These are phyloP conservation scores for Aspergillus tanneri DNA, from an alignment of 2,329 filamentous ascomycete genomes.

Conservation along the genomic window DNA sequence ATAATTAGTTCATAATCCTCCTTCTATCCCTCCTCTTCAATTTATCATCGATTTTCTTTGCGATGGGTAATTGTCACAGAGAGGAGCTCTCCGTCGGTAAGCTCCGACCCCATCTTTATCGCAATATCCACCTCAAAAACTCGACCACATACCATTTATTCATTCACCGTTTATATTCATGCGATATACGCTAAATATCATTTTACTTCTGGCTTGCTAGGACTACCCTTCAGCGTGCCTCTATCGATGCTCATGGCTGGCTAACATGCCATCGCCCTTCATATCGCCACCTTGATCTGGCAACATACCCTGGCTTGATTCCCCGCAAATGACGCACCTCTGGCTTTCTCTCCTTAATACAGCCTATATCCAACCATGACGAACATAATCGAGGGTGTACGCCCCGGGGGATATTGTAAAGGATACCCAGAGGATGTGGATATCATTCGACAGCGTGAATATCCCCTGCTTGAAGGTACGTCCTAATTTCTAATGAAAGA, in stretches of 20 bases:
- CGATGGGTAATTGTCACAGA: background rate
- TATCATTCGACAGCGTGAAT: conserved; percentile 48
- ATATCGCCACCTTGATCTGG: background rate
- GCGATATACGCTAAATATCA: background rate
- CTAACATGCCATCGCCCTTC: background rate
- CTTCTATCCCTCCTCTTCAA: background rate
- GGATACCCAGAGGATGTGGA: conserved; percentile 50
- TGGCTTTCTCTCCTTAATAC: background rate
- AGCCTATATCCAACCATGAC: conserved; percentile 1
- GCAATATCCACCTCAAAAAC: background rate
- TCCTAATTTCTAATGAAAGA: background rate
- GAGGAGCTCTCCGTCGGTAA: conserved; percentile 19
- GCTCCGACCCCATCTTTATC: conserved; percentile 20
- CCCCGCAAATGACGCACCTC: background rate
- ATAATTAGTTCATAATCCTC: too few relatives aligned
- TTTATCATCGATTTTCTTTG: background rate
- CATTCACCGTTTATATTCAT: too few relatives aligned
- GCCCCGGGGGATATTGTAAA: conserved; percentile 20
- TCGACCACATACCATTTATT: too few relatives aligned
- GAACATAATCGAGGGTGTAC: conserved; percentile 3
- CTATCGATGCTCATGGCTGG: background rate
- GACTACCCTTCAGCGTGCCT: background rate
- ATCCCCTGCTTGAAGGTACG: conserved; percentile 46
- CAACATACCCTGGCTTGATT: background rate
- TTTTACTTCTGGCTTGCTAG: background rate